Conservation (phyloP, 257 asterid species). For the Plantago major region DNA sequence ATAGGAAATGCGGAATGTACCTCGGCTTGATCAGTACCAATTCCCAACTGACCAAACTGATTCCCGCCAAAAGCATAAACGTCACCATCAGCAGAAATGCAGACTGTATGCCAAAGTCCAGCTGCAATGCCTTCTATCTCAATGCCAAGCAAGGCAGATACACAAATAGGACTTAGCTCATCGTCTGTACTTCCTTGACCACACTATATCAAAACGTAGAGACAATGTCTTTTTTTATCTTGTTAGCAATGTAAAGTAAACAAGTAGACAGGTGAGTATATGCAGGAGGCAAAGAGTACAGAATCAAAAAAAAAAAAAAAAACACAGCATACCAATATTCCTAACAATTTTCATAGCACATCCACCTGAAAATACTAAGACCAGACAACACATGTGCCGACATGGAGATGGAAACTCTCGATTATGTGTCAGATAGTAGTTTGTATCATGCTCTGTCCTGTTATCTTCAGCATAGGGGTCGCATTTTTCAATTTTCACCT, state of each 20-base stretch:
- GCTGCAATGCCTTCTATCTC: constrained; percentile 85
- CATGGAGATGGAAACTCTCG: neutral
- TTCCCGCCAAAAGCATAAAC: constrained; percentile 95
- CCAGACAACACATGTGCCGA: too few species aligned
- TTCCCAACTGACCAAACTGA: constrained; percentile 98
- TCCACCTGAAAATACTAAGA: too few species aligned
- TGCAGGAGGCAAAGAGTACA: too few species aligned
- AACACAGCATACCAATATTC: too few species aligned
- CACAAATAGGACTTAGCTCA: constrained; percentile 82
- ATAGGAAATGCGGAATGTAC: constrained; percentile 32
- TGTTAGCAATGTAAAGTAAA: too few species aligned
- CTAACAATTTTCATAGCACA: too few species aligned
- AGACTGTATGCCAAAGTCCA: constrained; percentile 96
- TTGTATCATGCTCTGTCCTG: neutral
- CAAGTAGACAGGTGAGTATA: too few species aligned
- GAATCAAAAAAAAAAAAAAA: too few species aligned
- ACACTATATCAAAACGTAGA: constrained; percentile 46
- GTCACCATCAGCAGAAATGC: constrained; percentile 92
- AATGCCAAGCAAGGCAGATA: constrained; percentile 91
- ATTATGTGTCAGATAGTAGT: neutral
- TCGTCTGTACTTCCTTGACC: constrained; percentile 99
- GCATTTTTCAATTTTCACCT: too few species aligned
- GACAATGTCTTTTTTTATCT: neutral
- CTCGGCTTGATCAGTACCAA: constrained; percentile 92
- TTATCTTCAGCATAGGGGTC: neutral